A percentile compares a stretch with the other conserved stretches of the same genome.
phyloP scores from a whole-genome alignment of 805 yeast genomes.

The Myxozyma monticola region DNA sequence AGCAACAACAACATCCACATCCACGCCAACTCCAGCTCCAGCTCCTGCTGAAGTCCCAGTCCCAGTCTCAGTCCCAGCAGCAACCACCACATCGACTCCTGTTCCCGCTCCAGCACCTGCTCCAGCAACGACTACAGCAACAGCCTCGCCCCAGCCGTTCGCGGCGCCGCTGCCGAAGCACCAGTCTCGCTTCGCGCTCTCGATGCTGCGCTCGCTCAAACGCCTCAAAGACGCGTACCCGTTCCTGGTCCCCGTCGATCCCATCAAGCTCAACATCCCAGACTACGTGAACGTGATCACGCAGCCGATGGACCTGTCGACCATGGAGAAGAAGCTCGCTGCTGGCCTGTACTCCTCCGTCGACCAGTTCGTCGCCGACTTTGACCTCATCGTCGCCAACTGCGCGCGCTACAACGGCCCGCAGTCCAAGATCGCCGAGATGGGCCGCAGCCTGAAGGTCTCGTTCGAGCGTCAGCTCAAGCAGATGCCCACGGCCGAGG shows the following conservation, averaged over 20 bases:
- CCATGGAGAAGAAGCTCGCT: constrained; percentile 78
- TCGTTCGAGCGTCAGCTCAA: constrained; percentile 91
- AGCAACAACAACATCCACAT: neutral
- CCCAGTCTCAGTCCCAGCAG: neutral
- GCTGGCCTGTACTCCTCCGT: constrained; percentile 72
- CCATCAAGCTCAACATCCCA: constrained; percentile 83
- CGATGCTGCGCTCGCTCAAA: constrained; percentile 81
- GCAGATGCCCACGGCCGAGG: constrained; percentile 71
- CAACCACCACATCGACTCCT: neutral
- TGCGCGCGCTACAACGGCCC: constrained; percentile 85
- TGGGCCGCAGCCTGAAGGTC: constrained; percentile 89
- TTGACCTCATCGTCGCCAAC: constrained; percentile 76
- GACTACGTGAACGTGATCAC: constrained; percentile 79
- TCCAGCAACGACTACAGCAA: neutral
- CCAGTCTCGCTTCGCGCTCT: constrained; percentile 76
- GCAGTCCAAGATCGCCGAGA: constrained; percentile 76
- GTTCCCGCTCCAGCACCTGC: constrained; percentile 3
- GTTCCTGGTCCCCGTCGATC: constrained; percentile 87
- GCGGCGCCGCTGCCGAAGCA: constrained; percentile 48
- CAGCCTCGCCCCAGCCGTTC: neutral
- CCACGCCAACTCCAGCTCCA: neutral
- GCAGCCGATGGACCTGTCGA: constrained; percentile 90
- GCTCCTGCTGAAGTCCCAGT: neutral
- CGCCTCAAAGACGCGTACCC: constrained; percentile 91
- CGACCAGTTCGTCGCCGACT: constrained; percentile 63